Percentiles rank a stretch among this genome's conserved stretches.
Evolutionary conservation across 768 basidiomycete species (phyloP).

Genomic region (Podaxis sp.): DNA sequence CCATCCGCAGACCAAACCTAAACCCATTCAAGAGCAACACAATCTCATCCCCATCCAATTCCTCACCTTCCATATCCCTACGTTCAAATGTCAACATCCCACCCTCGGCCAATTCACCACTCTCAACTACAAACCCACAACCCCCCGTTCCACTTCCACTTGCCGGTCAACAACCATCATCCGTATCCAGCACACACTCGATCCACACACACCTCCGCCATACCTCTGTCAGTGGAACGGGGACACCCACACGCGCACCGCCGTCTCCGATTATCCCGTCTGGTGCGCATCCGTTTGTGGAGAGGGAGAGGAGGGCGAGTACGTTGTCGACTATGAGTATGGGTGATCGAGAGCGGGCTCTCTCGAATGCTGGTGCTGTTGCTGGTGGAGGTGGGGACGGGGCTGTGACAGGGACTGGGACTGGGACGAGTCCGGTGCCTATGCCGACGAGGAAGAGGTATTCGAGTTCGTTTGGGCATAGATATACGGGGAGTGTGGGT

Average conservation of each 20-base stretch:
- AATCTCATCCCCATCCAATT: conserved; percentile 30
- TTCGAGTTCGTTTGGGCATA: conserved; percentile 77
- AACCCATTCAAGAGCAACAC: conserved; percentile 43
- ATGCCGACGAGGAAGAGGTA: conserved; percentile 55
- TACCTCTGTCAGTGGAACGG: conserved; percentile 14
- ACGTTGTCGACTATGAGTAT: conserved; percentile 5
- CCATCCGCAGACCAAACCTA: conserved; percentile 32
- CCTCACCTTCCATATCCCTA: conserved; percentile 34
- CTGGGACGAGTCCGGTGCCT: conserved; percentile 19
- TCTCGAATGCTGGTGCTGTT: conserved; percentile 23
- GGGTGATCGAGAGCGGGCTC: conserved; percentile 8
- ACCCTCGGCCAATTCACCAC: not conserved
- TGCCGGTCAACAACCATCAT: conserved; percentile 4
- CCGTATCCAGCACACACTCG: conserved; percentile 9
- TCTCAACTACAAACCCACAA: not conserved
- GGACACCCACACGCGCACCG: conserved; percentile 23
- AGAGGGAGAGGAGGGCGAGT: conserved; percentile 11
- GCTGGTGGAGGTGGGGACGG: conserved; percentile 18
- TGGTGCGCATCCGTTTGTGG: not conserved
- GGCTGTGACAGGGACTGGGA: conserved; percentile 14
- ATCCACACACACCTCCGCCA: conserved; percentile 19
- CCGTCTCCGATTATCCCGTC: conserved; percentile 22
- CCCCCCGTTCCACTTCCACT: conserved; percentile 4
- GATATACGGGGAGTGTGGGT: conserved; percentile 45
- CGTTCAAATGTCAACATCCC: conserved; percentile 19